Percentiles rank a stretch among this genome's conserved stretches.
Conservation (phyloP, 2,329 filamentous ascomycete species). For the Fusarium goolgardi region DNA sequence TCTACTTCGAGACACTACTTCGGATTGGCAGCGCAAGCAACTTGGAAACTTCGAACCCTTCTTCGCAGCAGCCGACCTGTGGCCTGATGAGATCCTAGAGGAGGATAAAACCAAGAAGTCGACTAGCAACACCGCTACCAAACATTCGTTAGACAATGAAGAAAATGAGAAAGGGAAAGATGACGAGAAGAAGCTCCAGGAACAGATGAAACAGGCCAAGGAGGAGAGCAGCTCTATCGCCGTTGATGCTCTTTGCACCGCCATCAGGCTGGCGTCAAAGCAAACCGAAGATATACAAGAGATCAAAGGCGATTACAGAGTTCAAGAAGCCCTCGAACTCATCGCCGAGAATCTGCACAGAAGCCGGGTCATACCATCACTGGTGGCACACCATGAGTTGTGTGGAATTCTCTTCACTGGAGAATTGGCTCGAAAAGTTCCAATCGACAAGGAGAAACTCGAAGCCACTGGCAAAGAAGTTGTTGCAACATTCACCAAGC, state of each 20-base stretch:
- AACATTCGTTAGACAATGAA: neutral
- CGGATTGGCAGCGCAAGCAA: constrained; percentile 30
- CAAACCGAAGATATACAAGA: constrained; percentile 12
- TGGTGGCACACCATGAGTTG: constrained; percentile 10
- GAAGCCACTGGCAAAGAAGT: constrained; percentile 8
- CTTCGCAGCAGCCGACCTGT: constrained; percentile 29
- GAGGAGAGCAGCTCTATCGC: neutral
- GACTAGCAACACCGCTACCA: neutral
- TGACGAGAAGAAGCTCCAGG: neutral
- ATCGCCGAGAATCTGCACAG: constrained; percentile 15
- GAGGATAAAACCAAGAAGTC: constrained; percentile 5
- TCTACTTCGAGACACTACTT: constrained; percentile 32
- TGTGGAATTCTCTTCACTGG: constrained; percentile 30
- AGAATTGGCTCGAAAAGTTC: constrained; percentile 28
- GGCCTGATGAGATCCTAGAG: constrained; percentile 31
- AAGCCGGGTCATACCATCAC: neutral
- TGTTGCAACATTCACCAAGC: constrained; percentile 22
- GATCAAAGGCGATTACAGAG: constrained; percentile 13
- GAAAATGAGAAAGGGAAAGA: neutral
- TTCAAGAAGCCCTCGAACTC: constrained; percentile 22
- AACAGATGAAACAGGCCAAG: neutral
- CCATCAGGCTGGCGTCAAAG: constrained; percentile 16
- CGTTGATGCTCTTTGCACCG: constrained; percentile 17
- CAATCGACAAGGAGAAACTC: constrained; percentile 21
- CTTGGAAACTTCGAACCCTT: constrained; percentile 20